A percentile compares a stretch with the other conserved stretches of the same genome.
These are phyloP conservation scores for Annulohypoxylon nitens DNA, from an alignment of 495 filamentous ascomycete species.

Conservation along the genomic window DNA sequence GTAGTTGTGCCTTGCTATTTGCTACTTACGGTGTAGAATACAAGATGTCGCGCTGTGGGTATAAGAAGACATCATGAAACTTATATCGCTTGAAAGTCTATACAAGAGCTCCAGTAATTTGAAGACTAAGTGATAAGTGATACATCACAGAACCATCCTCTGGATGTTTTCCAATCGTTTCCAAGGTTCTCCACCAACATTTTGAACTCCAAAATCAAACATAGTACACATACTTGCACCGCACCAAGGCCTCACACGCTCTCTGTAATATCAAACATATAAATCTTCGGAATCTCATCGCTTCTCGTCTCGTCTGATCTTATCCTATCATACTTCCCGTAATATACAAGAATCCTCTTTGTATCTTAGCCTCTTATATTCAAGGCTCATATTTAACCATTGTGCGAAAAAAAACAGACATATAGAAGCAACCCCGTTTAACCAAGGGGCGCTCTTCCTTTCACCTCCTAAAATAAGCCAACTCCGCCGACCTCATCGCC, in stretches of 20 bases:
- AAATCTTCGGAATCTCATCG: neutral
- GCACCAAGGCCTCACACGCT: neutral
- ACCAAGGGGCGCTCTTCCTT: neutral
- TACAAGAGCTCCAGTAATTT: no score
- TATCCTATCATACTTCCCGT: neutral
- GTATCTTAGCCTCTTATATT: no score
- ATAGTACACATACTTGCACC: neutral
- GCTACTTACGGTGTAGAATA: no score
- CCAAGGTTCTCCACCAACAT: neutral
- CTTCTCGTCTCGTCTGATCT: conserved; percentile 6
- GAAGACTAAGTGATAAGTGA: neutral
- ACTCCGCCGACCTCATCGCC: conserved; percentile 66
- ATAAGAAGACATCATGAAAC: no score
- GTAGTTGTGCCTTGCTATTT: no score
- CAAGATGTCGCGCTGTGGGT: no score
- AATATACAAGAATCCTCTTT: neutral
- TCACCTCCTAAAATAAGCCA: conserved; percentile 64
- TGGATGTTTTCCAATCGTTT: neutral
- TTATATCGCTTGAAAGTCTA: no score
- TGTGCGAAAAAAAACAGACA: neutral
- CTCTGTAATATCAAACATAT: conserved; percentile 4
- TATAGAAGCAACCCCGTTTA: neutral
- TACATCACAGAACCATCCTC: neutral
- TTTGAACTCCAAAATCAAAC: neutral
- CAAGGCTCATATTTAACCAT: neutral